A percentile compares a stretch with the other conserved stretches of the same genome.
phyloP scores from a whole-genome alignment of 495 filamentous ascomycete species.

The Aspergillus campestris region DNA sequence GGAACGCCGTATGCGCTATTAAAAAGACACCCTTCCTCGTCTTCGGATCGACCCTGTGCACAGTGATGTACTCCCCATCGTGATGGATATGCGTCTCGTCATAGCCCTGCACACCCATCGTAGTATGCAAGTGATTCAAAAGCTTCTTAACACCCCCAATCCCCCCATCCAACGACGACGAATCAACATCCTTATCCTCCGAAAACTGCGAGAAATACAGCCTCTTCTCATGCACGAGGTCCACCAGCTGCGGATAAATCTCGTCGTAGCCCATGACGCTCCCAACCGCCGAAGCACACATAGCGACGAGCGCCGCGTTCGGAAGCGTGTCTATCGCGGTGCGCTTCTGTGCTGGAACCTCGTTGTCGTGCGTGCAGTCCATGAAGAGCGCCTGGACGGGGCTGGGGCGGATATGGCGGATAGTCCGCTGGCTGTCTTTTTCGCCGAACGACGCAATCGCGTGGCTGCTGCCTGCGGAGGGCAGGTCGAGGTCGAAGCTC shows the following conservation, averaged over 20 bases:
- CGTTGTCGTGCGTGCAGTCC: slow-evolving; percentile 99
- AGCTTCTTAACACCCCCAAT: slow-evolving; percentile 86
- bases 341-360: slow-evolving; percentile 89
- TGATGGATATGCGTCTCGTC: slow-evolving; percentile 96
- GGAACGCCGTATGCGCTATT: slow-evolving; percentile 90
- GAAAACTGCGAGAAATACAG: slow-evolving; percentile 70
- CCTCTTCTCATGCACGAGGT: slow-evolving; percentile 82
- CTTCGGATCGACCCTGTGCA: slow-evolving; percentile 87
- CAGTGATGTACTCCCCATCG: slow-evolving; percentile 89
- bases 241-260: slow-evolving; percentile 82
- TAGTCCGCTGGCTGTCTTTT: slow-evolving; percentile 45
- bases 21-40: slow-evolving; percentile 88
- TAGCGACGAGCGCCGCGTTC: slow-evolving; percentile 88
- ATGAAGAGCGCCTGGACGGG: slow-evolving; percentile 93
- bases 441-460: slow-evolving; percentile 29
- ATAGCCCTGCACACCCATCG: slow-evolving; percentile 91
- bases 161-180: slow-evolving; percentile 60
- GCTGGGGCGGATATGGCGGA: slow-evolving; percentile 66
- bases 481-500: slow-evolving; percentile 78
- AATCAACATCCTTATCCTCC: slow-evolving; percentile 42
- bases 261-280: slow-evolving; percentile 99
- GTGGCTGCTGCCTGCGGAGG: slow-evolving; percentile 32
- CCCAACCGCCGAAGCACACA: slow-evolving; percentile 89
- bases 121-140: slow-evolving; percentile 81
- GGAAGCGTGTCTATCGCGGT: slow-evolving; percentile 91